Conservation (phyloP, 2,329 filamentous ascomycete genomes). For the Madurella mycetomatis region DNA sequence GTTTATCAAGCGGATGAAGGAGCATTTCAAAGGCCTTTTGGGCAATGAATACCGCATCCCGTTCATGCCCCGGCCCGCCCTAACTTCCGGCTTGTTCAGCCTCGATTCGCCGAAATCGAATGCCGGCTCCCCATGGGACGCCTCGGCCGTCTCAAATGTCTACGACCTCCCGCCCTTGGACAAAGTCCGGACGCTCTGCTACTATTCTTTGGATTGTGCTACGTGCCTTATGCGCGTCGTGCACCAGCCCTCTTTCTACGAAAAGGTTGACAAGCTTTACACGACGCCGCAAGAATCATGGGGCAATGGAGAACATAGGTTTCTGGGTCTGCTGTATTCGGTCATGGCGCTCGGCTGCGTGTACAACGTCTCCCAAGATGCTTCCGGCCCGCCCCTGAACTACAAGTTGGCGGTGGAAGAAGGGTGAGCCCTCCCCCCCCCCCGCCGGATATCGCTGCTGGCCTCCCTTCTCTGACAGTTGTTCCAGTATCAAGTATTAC, state of each 20-base stretch:
- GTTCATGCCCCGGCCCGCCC: slow-evolving; percentile 51
- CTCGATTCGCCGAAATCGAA: slow-evolving; percentile 67
- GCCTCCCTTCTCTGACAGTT: slow-evolving; percentile 5
- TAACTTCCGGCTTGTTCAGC: slow-evolving; percentile 47
- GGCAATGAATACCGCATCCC: slow-evolving; percentile 58
- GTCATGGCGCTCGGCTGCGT: slow-evolving; percentile 69
- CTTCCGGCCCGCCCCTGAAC: slow-evolving; percentile 41
- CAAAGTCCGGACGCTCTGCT: slow-evolving; percentile 49
- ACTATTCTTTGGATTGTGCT: slow-evolving; percentile 53
- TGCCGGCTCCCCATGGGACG: slow-evolving; percentile 60
- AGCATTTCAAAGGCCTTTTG: slow-evolving; percentile 76
- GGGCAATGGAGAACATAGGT: slow-evolving; percentile 60
- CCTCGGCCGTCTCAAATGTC: slow-evolving; percentile 45
- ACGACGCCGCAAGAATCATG: slow-evolving; percentile 60
- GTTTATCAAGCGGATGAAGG: slow-evolving; percentile 81
- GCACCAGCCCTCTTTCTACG: slow-evolving; percentile 77
- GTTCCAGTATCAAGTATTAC: slow-evolving; percentile 67
- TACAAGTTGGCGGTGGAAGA: slow-evolving; percentile 52
- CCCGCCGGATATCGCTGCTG: background rate
- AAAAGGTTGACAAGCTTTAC: slow-evolving; percentile 73
- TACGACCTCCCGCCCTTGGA: slow-evolving; percentile 67
- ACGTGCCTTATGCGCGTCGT: slow-evolving; percentile 64
- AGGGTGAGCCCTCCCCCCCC: slow-evolving; percentile 43
- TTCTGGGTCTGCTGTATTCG: slow-evolving; percentile 66
- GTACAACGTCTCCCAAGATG: slow-evolving; percentile 57